phyloP scores from a whole-genome alignment of 179 eudicot species.

The Gypsophila paniculata region DNA sequence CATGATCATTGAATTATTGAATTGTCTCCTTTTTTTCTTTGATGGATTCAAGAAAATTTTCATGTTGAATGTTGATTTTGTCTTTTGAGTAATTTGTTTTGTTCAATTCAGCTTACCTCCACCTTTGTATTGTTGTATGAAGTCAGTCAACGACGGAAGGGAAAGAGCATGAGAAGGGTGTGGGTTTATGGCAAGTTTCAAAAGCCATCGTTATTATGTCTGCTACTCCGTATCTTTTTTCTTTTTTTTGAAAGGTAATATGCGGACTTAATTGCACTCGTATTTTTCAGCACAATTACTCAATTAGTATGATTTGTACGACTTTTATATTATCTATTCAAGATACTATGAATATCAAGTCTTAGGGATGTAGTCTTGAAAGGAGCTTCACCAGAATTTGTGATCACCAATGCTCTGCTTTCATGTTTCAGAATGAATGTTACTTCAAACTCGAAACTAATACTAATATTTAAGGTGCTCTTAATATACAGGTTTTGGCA shows the following conservation, averaged over 20 bases:
- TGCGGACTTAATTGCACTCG: neutral
- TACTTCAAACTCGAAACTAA: neutral
- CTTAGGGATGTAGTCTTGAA: neutral
- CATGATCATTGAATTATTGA: neutral
- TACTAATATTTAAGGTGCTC: neutral
- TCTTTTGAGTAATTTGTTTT: neutral
- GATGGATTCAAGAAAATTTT: neutral
- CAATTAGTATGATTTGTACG: neutral
- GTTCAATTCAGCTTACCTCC: neutral
- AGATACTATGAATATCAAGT: too few species aligned
- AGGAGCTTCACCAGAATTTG: neutral
- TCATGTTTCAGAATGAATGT: neutral
- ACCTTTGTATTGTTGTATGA: constrained; percentile 60
- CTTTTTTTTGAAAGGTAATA: constrained; percentile 9
- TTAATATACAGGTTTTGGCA: too few species aligned
- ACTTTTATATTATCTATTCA: neutral
- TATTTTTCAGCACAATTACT: neutral
- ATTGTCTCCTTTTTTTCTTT: neutral
- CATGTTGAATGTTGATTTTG: neutral
- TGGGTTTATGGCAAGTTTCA: constrained; percentile 94
- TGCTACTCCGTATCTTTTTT: too few species aligned
- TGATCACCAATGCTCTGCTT: neutral
- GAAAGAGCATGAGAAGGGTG: constrained; percentile 74
- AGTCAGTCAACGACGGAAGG: constrained; percentile 68
- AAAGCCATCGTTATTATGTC: constrained; percentile 42